Evolutionary conservation across 495 filamentous ascomycete species (phyloP), one percentile per base, ranked within the genome.

Genomic region (Hyphodiscus hymeniophilus): DNA sequence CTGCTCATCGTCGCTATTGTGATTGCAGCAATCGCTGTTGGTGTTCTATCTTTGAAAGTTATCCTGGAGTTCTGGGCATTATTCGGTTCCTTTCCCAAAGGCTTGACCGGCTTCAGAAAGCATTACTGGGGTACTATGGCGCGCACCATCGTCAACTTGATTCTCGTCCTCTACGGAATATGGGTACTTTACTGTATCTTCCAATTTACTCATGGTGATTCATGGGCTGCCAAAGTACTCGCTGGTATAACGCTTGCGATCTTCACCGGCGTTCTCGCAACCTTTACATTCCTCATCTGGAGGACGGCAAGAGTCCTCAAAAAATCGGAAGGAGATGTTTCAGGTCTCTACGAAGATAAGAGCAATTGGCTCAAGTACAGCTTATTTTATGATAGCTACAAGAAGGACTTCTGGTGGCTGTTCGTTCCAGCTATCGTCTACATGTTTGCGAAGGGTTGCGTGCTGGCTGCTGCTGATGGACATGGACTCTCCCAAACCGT

Each of bases 151-250:
- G 92, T 88, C 50, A 84, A 87, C 55, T 70, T 98, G 43, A 90
- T 98, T 54, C 76, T 98, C 41, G 68, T 96, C 21, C 75, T 98
- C 2, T 98, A 98, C 65, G 88, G 91, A 38, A 76, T 95, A 35
- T 98, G 92, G 92, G 86, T 88, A 5, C 69, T 98, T 20, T 98
- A 95, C 62, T 96, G 92, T 63, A 75, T 98, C 50, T 97, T 90
- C 65, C 91, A 98, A 61, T 90, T 96, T 59, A 91, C 80, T 3
- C 79, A 80, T 30, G 92, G 92, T 42, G 92, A 98, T 66, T 96
- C 91, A 0, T 98, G 94, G 90, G 92, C 85, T 10, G 91, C 89
- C 26, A 92, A 95, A 62, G 31, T 76, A 1, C 79, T 98, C 30
- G 92, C 92, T 7, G 91, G 72, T 30, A 63, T 95, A 16, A 96